Base-by-base conservation (phyloP, 164 flowering plant genomes). In the Annona cherimola region DNA sequence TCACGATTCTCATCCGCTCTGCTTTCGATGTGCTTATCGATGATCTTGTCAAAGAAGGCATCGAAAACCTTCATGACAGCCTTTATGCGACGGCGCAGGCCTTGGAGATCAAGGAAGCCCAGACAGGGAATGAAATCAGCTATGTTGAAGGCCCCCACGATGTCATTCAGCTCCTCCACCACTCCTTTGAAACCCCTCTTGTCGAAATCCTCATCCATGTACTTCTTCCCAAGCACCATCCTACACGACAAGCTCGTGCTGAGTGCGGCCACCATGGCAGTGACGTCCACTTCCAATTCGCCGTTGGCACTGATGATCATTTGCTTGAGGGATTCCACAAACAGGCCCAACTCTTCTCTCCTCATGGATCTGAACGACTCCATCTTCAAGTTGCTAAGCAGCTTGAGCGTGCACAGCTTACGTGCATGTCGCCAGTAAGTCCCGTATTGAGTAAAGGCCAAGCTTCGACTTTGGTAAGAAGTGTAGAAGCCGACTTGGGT, bases 151-250 rank as follows among this genome's bases (percentile, higher is more conserved):
- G 60, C 12, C 1, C 81, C 85, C 0, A 74, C 76, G 5, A 84
- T 59, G 1, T 65, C 44, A 83, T 83, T 69, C 3, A 73, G 82
- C 18, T 86, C 89, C n/a, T 81, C 83, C 16, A 86, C 78, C 44
- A 84, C 78, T 39, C 71, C 80, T 35, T 78, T 81, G 71, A 86
- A 88, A 2, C 89, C 87, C 11, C 73, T 81, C 77, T 81, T 79
- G 43, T 80, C 83, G 11, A 83, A 63, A 1, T 82, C 84, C 67
- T 79, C 59, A 41, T 83, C 83, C 26, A 12, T 59, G 60, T 76
- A 83, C 74, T 87, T 87, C 79, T 83, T 87, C 26, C 89, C 91
- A 65, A 87, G 72, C 40, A 84, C 81, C 87, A 84, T 84, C 67
- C 39, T 4, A 20, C 82, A 85, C 14, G 81, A 74, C 72, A 78